Base-by-base conservation (phyloP, 495 filamentous ascomycete genomes). In the Penicillium goetzii region DNA sequence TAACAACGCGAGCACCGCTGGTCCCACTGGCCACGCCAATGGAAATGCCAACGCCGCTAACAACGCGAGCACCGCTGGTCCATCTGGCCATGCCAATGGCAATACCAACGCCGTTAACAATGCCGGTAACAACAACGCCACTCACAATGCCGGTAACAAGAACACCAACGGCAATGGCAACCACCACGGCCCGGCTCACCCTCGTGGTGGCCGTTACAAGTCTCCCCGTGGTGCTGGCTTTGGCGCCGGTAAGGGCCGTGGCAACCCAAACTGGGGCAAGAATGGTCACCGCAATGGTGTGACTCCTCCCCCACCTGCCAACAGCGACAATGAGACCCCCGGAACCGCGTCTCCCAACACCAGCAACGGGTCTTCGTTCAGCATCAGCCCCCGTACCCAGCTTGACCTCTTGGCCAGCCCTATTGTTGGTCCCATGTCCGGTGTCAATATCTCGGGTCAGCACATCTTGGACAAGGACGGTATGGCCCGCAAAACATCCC, bases 211-310 rank as follows among this genome's bases (percentile, higher is more conserved):
- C 11, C 51, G 51, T 14, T 34, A 19, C 40, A 60, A 61, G 19
- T 56, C 58, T 28, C 58, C 63, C 21, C 56, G 41, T 49, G 56
- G 56, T 34, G 38, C 40, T 58, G 56, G 56, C 15, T 58, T 58
- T 28, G 33, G 9, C 17, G 15, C 40, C 25, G 45, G 58, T 19
- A 59, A 59, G 21, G 14, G 10, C 21, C 30, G 45, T 38, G 26
- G 32, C 45, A 40, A 40, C 21, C 2, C 19, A 11, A 55, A 23
- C 52, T 32, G 30, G 30, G 28, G 28, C 19, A 55, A 36, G 32
- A 21, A 19, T 19, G 32, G 17, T 30, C 4, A 33, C 7, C 50
- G 28, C 34, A 28, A 28, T 30, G n/a, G 9, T 32, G 23, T 50
- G 19, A 21, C 19, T 38, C 58, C 34, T 15, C 25, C 45, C 19